These are phyloP conservation scores for Verticillium albo-atrum DNA, from an alignment of 2,329 filamentous ascomycete species.

Conservation along the genomic window DNA sequence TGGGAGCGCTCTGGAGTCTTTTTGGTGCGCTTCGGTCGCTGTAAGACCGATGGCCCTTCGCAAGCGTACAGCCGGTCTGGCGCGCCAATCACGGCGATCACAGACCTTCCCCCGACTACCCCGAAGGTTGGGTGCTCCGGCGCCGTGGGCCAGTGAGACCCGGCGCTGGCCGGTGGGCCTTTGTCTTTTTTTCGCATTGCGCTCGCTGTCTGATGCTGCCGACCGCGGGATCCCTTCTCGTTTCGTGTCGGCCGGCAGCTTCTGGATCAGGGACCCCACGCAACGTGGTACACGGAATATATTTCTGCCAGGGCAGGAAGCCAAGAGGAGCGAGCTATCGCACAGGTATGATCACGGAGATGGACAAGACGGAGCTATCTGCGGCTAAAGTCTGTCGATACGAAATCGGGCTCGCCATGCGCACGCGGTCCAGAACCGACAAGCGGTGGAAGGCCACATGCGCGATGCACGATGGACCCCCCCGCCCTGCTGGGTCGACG, in stretches of 20 bases:
- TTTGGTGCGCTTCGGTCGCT: slow-evolving; percentile 10
- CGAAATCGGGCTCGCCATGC: background rate
- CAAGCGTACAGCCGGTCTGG: background rate
- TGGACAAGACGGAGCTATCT: no score
- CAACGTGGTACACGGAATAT: no score
- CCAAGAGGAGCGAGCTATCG: no score
- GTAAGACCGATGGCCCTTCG: slow-evolving; percentile 11
- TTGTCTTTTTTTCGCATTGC: slow-evolving; percentile 5
- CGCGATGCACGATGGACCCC: background rate
- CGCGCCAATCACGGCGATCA: slow-evolving; percentile 3
- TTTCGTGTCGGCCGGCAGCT: no score
- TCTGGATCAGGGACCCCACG: no score
- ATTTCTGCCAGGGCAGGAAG: no score
- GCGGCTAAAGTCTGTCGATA: background rate
- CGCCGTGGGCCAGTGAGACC: background rate
- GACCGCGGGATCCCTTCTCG: background rate
- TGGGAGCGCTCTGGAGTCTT: background rate
- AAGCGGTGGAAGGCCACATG: background rate
- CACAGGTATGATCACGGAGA: no score
- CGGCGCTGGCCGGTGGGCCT: background rate
- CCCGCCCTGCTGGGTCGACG: background rate
- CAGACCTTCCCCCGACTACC: background rate
- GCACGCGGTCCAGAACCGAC: background rate
- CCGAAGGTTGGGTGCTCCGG: background rate
- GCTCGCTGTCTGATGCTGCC: background rate